Percentiles rank a stretch among this genome's conserved stretches.
phyloP scores from a whole-genome alignment of 768 basidiomycete genomes.

The Boletus vinaceobasis region DNA sequence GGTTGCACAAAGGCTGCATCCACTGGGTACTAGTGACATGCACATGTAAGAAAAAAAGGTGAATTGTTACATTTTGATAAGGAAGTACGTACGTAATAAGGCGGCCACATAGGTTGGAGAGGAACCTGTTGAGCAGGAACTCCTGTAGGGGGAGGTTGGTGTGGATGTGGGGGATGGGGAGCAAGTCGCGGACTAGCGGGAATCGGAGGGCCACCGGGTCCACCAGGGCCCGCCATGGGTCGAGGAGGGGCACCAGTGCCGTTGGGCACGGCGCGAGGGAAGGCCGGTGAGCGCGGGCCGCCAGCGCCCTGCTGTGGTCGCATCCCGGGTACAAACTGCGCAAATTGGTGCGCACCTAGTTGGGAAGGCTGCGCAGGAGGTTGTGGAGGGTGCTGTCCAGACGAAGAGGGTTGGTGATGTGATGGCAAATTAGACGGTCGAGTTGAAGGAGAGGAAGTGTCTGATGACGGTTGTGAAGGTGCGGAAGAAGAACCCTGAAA shows the following conservation, averaged over 20 bases:
- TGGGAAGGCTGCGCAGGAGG: conserved; percentile 39
- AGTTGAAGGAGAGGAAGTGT: conserved; percentile 56
- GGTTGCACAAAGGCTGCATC: conserved; percentile 48
- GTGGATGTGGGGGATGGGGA: conserved; percentile 43
- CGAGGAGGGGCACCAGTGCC: conserved; percentile 48
- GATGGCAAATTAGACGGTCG: conserved; percentile 53
- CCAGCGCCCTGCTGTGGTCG: conserved; percentile 46
- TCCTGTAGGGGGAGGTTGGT: conserved; percentile 51
- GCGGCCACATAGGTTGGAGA: conserved; percentile 41
- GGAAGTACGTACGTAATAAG: conserved; percentile 56
- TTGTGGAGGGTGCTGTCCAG: conserved; percentile 36
- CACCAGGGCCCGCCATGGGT: conserved; percentile 46
- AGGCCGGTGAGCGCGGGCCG: conserved; percentile 66
- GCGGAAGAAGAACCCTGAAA: conserved; percentile 37
- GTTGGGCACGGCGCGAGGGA: conserved; percentile 59
- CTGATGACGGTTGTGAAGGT: conserved; percentile 49
- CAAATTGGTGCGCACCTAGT: conserved; percentile 42
- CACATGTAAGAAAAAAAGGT: background rate
- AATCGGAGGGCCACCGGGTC: conserved; percentile 50
- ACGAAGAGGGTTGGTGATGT: conserved; percentile 38
- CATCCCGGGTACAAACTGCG: conserved; percentile 49
- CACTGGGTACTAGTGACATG: conserved; percentile 37
- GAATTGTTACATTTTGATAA: background rate
- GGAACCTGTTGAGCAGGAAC: conserved; percentile 46
- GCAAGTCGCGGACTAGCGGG: conserved; percentile 66